phyloP scores from a whole-genome alignment of 2,329 filamentous ascomycete species.

The Sphaerulina musiva region DNA sequence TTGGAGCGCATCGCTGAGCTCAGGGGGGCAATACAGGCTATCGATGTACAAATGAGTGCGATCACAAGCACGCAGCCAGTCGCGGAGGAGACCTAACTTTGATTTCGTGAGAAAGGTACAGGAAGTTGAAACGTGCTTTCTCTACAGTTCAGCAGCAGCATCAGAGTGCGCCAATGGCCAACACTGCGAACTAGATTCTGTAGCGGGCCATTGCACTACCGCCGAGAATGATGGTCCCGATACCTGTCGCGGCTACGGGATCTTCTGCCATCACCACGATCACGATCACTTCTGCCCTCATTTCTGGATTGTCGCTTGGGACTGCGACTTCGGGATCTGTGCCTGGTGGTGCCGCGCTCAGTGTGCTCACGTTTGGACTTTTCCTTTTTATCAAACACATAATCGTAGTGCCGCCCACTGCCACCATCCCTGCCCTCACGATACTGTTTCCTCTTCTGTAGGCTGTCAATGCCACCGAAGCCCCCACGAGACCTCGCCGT shows the following conservation, averaged over 20 bases:
- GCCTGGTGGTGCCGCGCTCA: slow-evolving; percentile 8
- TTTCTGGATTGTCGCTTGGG: slow-evolving; percentile 24
- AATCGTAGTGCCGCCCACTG: slow-evolving; percentile 56
- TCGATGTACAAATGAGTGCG: too few species aligned
- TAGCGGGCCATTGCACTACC: background rate
- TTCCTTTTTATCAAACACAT: slow-evolving; percentile 69
- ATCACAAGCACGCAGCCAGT: too few species aligned
- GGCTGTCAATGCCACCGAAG: slow-evolving; percentile 79
- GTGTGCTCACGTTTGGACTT: slow-evolving; percentile 14
- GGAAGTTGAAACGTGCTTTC: too few species aligned
- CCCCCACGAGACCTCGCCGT: slow-evolving; percentile 63
- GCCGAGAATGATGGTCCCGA: slow-evolving; percentile 9
- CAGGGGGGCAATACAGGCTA: too few species aligned
- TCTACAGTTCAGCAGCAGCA: too few species aligned
- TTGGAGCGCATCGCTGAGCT: too few species aligned
- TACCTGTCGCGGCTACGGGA: slow-evolving; percentile 17
- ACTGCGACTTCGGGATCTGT: slow-evolving; percentile 29
- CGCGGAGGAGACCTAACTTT: too few species aligned
- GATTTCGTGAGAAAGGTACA: too few species aligned
- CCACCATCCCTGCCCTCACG: slow-evolving; percentile 41
- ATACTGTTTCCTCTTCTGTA: slow-evolving; percentile 90
- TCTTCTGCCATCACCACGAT: slow-evolving; percentile 18
- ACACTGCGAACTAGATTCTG: background rate
- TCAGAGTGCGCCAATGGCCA: too few species aligned
- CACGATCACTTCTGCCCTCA: slow-evolving; percentile 15